Percentiles rank a stretch among this genome's conserved stretches.
phyloP scores from a whole-genome alignment of 1,284 basidiomycete species.

The Thecaphora frezii region DNA sequence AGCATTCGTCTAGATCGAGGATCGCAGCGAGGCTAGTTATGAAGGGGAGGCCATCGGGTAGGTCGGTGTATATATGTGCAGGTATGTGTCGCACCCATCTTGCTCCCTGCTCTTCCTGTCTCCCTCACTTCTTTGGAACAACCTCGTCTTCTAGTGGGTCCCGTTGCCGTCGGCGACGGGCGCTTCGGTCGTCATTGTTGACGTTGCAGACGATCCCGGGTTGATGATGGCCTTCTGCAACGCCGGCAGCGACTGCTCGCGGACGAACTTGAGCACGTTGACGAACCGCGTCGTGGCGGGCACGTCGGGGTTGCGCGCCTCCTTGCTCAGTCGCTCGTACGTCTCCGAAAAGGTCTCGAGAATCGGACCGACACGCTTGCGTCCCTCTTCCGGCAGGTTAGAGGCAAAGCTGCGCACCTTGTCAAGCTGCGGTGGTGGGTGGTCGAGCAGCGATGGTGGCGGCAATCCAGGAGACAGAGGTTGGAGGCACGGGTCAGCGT shows the following conservation, averaged over 20 bases:
- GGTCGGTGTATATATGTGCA: too few species aligned
- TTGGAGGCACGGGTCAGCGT: too few species aligned
- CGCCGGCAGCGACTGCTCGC: conserved; percentile 50
- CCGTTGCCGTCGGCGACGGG: conserved; percentile 14
- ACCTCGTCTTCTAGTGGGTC: too few species aligned
- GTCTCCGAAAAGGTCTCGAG: conserved; percentile 51
- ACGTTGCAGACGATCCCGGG: conserved; percentile 8
- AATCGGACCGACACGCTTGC: conserved; percentile 52
- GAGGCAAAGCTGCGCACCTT: conserved; percentile 49
- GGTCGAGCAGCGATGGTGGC: conserved; percentile 1
- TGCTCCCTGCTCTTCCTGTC: too few species aligned
- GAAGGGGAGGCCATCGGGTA: too few species aligned
- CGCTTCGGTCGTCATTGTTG: conserved; percentile 9
- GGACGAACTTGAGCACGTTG: conserved; percentile 51
- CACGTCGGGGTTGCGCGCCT: conserved; percentile 49
- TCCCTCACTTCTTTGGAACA: too few species aligned
- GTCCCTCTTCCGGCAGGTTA: conserved; percentile 48
- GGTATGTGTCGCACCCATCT: too few species aligned
- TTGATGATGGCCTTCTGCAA: conserved; percentile 49
- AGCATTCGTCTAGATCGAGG: too few species aligned
- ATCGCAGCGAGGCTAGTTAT: too few species aligned
- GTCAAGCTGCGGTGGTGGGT: conserved; percentile 33
- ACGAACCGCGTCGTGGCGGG: conserved; percentile 43
- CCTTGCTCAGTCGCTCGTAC: conserved; percentile 48
- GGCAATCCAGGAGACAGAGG: too few species aligned